Percentiles rank a stretch among this genome's conserved stretches.
Evolutionary conservation across 345 rosid species (phyloP).

Genomic region (Rhodamnia argentea): DNA sequence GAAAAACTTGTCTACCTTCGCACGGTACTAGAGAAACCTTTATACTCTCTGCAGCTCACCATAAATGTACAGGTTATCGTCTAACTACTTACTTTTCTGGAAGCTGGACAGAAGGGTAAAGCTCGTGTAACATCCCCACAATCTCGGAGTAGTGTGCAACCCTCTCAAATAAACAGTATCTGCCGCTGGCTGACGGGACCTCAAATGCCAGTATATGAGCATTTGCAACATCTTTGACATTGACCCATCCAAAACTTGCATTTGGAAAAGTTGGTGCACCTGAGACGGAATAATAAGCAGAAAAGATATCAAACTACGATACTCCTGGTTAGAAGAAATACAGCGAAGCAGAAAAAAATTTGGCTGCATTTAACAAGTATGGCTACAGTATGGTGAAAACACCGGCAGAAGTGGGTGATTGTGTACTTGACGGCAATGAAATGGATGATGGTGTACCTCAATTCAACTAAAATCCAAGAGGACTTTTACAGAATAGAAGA

Average conservation of each 20-base stretch:
- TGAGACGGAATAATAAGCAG: conserved; percentile 7
- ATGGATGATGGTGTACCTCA: background rate
- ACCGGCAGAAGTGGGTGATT: background rate
- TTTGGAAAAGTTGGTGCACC: conserved; percentile 73
- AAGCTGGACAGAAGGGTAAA: conserved; percentile 60
- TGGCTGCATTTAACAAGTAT: background rate
- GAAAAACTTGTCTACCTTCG: background rate
- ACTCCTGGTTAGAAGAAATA: background rate
- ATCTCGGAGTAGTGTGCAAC: conserved; percentile 74
- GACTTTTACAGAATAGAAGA: background rate
- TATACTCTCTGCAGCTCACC: background rate
- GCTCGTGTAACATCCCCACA: conserved; percentile 37
- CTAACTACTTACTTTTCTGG: conserved; percentile 53
- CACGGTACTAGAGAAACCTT: background rate
- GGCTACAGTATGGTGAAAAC: background rate
- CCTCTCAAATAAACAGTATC: conserved; percentile 78
- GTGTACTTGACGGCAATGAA: too few relatives aligned
- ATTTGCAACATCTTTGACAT: conserved; percentile 78
- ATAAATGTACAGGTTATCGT: background rate
- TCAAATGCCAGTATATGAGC: conserved; percentile 91
- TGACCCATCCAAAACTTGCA: conserved; percentile 70
- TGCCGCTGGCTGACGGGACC: conserved; percentile 64
- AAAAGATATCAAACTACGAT: background rate
- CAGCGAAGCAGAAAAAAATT: background rate
- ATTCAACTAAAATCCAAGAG: background rate